Evolutionary conservation across 1,139 yeast species (phyloP).

Genomic region (Debaryomyces robertsiae): DNA sequence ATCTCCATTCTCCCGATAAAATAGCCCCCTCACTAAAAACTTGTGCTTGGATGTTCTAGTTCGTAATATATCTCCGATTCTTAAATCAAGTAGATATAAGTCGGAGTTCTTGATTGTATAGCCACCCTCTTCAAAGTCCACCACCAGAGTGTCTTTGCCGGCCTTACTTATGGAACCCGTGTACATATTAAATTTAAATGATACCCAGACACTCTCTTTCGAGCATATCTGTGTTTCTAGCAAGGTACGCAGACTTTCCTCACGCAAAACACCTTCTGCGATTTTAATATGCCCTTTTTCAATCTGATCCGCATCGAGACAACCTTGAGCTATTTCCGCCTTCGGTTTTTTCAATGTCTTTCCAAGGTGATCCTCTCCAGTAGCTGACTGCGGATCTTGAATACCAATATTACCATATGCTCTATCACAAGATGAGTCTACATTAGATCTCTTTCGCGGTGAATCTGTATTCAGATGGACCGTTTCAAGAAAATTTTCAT

Average conservation of each 20-base stretch:
- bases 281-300: not conserved
- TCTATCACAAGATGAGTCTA: not conserved
- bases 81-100: constrained; percentile 34
- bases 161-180: constrained; percentile 29
- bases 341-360: too few species aligned
- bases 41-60: constrained; percentile 21
- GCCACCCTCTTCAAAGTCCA: constrained; percentile 37
- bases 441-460: too few species aligned
- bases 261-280: constrained; percentile 17
- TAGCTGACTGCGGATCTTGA: too few species aligned
- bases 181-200: constrained; percentile 37
- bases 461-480: too few species aligned
- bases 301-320: too few species aligned
- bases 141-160: constrained; percentile 29
- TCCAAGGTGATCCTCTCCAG: too few species aligned
- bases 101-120: constrained; percentile 32
- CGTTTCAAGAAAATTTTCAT: constrained; percentile 7
- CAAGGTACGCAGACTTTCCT: constrained; percentile 24
- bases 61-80: constrained; percentile 38
- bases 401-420: too few species aligned
- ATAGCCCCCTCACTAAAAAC: constrained; percentile 50
- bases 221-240: constrained; percentile 22
- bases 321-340: too few species aligned
- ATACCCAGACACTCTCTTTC: constrained; percentile 40
- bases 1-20: constrained; percentile 17